Evolutionary conservation across 306 rosid genomes (phyloP).

Genomic region (Ammopiptanthus mongolicus): DNA sequence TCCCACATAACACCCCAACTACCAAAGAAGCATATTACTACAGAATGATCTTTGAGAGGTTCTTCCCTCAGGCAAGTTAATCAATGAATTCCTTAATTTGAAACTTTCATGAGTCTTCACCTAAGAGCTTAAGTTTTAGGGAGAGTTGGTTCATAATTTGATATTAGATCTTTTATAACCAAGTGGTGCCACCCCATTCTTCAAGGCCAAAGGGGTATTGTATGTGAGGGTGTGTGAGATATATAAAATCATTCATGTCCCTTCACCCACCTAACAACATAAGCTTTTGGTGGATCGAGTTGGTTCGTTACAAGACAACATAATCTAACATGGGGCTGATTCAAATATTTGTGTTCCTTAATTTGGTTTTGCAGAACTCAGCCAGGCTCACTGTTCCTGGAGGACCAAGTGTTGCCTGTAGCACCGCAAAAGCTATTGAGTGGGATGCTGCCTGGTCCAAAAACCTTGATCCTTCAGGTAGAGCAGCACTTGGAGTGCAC

Average conservation of each 20-base stretch:
- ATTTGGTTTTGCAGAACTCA: conserved; percentile 57
- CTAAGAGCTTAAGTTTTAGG: too few species aligned
- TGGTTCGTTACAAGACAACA: background rate
- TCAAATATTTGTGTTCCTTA: background rate
- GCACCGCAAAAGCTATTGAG: conserved; percentile 89
- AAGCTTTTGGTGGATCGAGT: too few species aligned
- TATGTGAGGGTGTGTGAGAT: too few species aligned
- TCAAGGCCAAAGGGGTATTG: too few species aligned
- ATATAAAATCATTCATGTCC: too few species aligned
- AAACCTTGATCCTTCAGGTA: conserved; percentile 89
- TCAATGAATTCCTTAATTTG: background rate
- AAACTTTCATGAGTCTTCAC: background rate
- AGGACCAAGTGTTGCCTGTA: conserved; percentile 90
- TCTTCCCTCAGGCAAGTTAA: conserved; percentile 77
- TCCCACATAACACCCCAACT: conserved; percentile 81
- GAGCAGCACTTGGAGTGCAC: conserved; percentile 93
- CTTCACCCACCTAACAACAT: background rate
- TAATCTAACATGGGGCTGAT: background rate
- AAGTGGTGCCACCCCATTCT: too few species aligned
- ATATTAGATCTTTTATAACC: too few species aligned
- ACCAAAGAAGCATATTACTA: conserved; percentile 93
- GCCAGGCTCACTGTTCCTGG: conserved; percentile 88
- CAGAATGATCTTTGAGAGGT: conserved; percentile 91
- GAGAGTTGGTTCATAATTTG: background rate
- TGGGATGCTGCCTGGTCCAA: conserved; percentile 92